These are phyloP conservation scores for Clonostachys rhizophaga DNA, from an alignment of 2,329 filamentous ascomycete species.

Conservation along the genomic window DNA sequence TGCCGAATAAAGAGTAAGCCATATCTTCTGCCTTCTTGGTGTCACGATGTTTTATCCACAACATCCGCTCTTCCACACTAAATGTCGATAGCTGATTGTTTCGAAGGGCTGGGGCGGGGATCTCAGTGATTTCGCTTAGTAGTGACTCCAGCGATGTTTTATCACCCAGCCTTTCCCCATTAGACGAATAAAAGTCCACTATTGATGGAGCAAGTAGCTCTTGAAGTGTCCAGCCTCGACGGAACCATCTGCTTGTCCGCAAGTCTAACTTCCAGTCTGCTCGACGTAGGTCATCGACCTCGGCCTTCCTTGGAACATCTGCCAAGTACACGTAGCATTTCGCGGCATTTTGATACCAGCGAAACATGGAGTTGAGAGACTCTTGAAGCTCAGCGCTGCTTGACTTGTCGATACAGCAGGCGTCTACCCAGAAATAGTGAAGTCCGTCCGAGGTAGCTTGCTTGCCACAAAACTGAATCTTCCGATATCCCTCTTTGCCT, in stretches of 20 bases:
- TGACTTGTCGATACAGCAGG: conserved; percentile 9
- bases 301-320: conserved; percentile 1
- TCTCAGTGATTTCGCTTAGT: too few species aligned
- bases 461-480: neutral
- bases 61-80: too few species aligned
- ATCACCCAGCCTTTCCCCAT: neutral
- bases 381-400: too few species aligned
- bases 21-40: too few species aligned
- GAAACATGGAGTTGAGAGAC: too few species aligned
- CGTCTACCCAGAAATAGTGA: conserved; percentile 6
- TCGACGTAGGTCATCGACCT: too few species aligned
- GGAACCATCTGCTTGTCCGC: neutral
- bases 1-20: too few species aligned
- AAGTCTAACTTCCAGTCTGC: neutral
- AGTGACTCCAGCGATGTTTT: neutral
- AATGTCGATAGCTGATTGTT: too few species aligned
- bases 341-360: neutral
- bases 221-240: conserved; percentile 1
- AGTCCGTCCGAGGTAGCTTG: neutral
- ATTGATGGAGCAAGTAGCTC: conserved; percentile 1
- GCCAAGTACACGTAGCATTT: conserved; percentile 7
- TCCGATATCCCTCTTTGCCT: neutral
- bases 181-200: conserved; percentile 1
- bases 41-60: too few species aligned
- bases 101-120: too few species aligned